These are phyloP conservation scores for Haematococcus sp. DNA, from an alignment of 139 green algal species.

Conservation along the genomic window DNA sequence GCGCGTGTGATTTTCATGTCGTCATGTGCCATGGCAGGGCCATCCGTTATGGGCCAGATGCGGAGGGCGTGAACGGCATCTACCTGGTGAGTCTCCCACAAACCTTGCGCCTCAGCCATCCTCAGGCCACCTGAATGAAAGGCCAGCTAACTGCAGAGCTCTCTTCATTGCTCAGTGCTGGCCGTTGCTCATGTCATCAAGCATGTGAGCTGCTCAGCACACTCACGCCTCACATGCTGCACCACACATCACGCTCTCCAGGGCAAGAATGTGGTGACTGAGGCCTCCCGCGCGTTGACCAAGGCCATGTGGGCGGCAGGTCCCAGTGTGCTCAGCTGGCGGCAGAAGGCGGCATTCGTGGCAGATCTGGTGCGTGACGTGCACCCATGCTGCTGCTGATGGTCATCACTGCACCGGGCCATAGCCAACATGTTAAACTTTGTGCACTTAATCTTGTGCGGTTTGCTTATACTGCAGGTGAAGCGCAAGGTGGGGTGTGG, in stretches of 20 bases:
- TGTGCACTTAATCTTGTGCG: not conserved
- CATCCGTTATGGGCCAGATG: constrained; percentile 47
- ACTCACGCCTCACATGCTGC: not conserved
- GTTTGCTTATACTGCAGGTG: not conserved
- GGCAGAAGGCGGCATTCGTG: not conserved
- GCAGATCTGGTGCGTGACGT: not conserved
- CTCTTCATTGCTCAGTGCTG: too few species aligned
- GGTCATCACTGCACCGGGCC: too few species aligned
- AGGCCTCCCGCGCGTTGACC: constrained; percentile 43
- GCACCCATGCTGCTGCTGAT: not conserved
- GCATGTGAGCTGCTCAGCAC: too few species aligned
- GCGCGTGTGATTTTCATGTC: not conserved
- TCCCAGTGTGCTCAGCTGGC: constrained; percentile 4
- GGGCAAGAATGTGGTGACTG: constrained; percentile 43
- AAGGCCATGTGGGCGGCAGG: constrained; percentile 29
- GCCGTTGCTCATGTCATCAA: too few species aligned
- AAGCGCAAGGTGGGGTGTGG: too few species aligned
- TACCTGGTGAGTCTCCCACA: constrained; percentile 42
- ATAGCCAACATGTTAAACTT: too few species aligned
- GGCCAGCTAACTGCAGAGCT: too few species aligned
- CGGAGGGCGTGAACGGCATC: constrained; percentile 41
- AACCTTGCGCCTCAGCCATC: too few species aligned
- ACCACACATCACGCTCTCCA: not conserved
- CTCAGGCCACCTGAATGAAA: too few species aligned
- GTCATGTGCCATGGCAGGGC: too few species aligned